Evolutionary conservation across 306 rosid species (phyloP).

Genomic region (Rubus parviflorus): DNA sequence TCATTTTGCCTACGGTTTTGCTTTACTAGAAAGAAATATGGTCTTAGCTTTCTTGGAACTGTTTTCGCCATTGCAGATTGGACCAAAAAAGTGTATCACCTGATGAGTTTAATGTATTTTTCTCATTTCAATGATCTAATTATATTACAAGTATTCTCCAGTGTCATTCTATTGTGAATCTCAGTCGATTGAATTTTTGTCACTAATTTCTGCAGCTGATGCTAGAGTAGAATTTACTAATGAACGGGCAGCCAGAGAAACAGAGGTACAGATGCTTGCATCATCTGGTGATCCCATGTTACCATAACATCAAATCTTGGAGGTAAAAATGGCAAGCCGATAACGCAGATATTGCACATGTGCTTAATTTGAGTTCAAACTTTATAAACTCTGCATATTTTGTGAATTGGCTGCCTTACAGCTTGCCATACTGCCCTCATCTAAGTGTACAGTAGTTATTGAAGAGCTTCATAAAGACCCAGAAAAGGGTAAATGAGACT

Average conservation of each 20-base stretch:
- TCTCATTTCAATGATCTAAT: constrained; percentile 17
- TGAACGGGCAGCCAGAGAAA: constrained; percentile 64
- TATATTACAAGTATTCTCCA: background rate
- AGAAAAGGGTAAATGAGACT: constrained; percentile 36
- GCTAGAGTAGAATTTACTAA: constrained; percentile 63
- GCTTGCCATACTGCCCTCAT: constrained; percentile 43
- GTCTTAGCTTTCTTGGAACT: background rate
- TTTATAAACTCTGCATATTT: constrained; percentile 25
- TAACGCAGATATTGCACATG: constrained; percentile 21
- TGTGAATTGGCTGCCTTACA: constrained; percentile 44
- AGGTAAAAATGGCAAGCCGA: constrained; percentile 35
- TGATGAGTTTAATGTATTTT: background rate
- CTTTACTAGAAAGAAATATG: background rate
- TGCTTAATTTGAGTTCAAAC: constrained; percentile 17
- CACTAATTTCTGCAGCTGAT: constrained; percentile 60
- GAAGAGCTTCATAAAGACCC: constrained; percentile 53
- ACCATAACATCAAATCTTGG: constrained; percentile 45
- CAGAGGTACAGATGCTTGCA: constrained; percentile 66
- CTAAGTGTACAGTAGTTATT: constrained; percentile 65
- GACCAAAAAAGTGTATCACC: constrained; percentile 21
- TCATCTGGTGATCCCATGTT: constrained; percentile 91
- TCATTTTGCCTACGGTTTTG: background rate
- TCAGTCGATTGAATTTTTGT: constrained; percentile 24
- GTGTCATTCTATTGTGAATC: background rate
- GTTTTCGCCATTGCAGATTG: constrained; percentile 4